These are phyloP conservation scores for Paramecium biaurelia DNA, from an alignment of 73 alveolate species.

Conservation along the genomic window DNA sequence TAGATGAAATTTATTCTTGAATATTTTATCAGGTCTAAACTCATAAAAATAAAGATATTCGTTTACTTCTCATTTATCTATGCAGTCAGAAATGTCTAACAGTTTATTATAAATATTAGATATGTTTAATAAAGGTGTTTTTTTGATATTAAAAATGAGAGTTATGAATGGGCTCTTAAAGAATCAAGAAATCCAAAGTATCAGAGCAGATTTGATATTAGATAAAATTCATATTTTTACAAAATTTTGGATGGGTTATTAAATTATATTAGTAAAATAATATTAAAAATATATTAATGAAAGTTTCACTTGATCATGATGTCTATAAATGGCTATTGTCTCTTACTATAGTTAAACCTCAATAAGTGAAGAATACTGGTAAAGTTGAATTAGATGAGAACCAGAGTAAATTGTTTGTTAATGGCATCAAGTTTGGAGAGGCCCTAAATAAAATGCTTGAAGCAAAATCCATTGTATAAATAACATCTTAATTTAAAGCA, in stretches of 20 bases:
- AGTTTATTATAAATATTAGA: too few species aligned
- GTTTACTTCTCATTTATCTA: too few species aligned
- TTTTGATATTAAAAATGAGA: neutral
- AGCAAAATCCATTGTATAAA: neutral
- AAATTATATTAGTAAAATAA: neutral
- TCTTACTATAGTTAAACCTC: neutral
- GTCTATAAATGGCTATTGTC: slow-evolving; percentile 16
- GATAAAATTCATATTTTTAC: neutral
- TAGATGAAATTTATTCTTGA: too few species aligned
- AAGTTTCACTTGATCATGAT: slow-evolving; percentile 39
- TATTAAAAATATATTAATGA: neutral
- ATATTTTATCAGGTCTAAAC: too few species aligned
- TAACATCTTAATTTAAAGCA: neutral
- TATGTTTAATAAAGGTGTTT: neutral
- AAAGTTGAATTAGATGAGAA: slow-evolving; percentile 46
- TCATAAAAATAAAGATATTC: too few species aligned
- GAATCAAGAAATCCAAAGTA: neutral
- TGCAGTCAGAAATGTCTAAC: too few species aligned
- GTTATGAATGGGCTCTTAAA: neutral
- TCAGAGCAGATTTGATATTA: neutral
- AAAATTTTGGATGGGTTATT: neutral
- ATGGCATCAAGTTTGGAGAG: slow-evolving; percentile 41
- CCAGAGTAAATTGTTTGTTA: neutral
- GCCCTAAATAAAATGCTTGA: neutral
- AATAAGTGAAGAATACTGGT: slow-evolving; percentile 11